Base-by-base conservation (phyloP, 176 grass and related monocot genomes). In the Typha latifolia region DNA sequence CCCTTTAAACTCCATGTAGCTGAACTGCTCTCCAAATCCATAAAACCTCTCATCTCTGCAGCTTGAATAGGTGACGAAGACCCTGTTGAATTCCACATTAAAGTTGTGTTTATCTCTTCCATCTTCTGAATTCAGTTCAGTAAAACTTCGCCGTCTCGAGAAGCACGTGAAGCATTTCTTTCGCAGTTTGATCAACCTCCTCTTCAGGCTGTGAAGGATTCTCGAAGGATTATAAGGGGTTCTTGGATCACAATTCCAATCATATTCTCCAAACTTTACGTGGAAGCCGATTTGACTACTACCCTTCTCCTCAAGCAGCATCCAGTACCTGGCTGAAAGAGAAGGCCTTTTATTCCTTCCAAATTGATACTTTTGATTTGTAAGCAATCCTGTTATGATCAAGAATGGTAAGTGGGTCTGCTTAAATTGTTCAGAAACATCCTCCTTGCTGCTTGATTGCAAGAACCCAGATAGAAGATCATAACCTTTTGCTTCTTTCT, bases 11-110 rank as follows among this genome's bases (percentile, higher is more conserved):
- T 96, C 87, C 84, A 96, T 68, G 53, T 64, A 71, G 62, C 87
- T 91, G 80, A 96, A 96, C 81, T 96, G 87, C 84, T 96, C 91
- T 62, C 91, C 91, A 68, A 96, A 96, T 14, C 87, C 87, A 79
- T 81, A 91, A 65, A 96, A 96, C 47, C 77, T 70, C 62, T 96
- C 91, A 18, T 96, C 82, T 20, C 50, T 32, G 22, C 78, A 66
- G 72, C 91, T 91, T 32, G 82, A 75, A 72, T 83, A 85, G 24
- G 87, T 91, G 32, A 96, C 13, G 57, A 83, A 88, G 61, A 96
- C 80, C 0, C 82, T 83, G 70, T 96, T 96, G 68, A 88, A 88
- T 64, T 85, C 87, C 37, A 74, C 62, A 66, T 47, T 3, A 62
- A 4, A 2, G 20, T 76, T 63, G 62, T 74, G 22, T 76, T 62